Percentiles rank a stretch among this genome's conserved stretches.
Evolutionary conservation across 257 asterid genomes (phyloP).

Genomic region (Solanum corneliomulleri): DNA sequence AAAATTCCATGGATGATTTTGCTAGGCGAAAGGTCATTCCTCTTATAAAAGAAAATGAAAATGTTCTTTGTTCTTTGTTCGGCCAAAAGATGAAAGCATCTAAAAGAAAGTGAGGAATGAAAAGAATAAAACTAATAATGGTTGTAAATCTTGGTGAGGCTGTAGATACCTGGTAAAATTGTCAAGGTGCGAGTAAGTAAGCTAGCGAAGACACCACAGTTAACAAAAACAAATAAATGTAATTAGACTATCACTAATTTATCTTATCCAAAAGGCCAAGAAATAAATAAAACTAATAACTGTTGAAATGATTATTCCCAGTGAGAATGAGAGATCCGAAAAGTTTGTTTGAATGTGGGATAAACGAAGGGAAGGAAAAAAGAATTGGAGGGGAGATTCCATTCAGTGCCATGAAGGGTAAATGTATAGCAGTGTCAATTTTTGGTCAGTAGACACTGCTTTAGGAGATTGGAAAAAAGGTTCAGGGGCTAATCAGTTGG

Average conservation of each 20-base stretch:
- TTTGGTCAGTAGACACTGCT: neutral
- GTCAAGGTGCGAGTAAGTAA: neutral
- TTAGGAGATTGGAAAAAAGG: neutral
- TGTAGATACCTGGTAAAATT: neutral
- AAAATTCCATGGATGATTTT: neutral
- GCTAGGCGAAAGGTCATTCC: neutral
- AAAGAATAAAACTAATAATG: neutral
- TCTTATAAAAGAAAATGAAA: neutral
- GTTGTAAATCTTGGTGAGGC: neutral
- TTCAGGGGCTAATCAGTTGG: neutral
- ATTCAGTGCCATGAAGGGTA: neutral
- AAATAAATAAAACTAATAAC: neutral
- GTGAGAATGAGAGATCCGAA: neutral
- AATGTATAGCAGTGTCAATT: neutral
- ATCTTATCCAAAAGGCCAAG: neutral
- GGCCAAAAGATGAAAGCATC: neutral
- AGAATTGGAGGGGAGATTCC: neutral
- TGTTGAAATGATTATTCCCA: neutral
- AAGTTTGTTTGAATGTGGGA: neutral
- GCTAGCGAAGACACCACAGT: neutral
- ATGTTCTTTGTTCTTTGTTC: neutral
- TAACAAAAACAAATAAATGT: neutral
- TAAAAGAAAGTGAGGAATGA: neutral
- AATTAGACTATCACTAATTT: neutral
- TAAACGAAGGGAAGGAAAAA: neutral